These are phyloP conservation scores for Eucalyptus tenuipes DNA, from an alignment of 345 rosid genomes.

Conservation along the genomic window DNA sequence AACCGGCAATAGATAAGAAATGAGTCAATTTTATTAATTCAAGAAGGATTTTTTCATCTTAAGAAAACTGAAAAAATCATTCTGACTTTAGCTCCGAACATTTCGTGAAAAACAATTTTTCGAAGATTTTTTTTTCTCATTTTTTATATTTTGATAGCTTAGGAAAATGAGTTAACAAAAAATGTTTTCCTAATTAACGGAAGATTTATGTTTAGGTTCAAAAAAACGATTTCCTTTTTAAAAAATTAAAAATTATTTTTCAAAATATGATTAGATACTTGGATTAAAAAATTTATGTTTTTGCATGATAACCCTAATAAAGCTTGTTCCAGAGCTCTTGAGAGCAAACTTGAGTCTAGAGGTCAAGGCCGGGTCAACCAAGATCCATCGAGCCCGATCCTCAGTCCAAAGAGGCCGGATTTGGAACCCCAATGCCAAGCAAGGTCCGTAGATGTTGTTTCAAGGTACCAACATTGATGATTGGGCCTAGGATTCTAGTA, in stretches of 20 bases:
- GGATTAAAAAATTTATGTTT: too few relatives aligned
- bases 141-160: accelerated
- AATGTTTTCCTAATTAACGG: accelerated
- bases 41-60: not conserved
- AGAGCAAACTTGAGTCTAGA: not conserved
- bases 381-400: not conserved
- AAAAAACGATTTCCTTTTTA: too few relatives aligned
- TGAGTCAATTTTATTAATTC: not conserved
- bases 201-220: accelerated
- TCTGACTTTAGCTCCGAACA: accelerated
- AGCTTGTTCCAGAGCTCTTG: not conserved
- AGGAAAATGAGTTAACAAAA: too few relatives aligned
- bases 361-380: not conserved
- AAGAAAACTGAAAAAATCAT: not conserved
- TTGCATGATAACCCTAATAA: too few relatives aligned
- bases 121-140: too few relatives aligned
- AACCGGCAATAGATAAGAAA: not conserved
- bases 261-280: not conserved
- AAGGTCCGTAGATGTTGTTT: not conserved
- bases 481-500: not conserved
- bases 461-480: not conserved
- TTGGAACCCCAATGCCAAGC: not conserved
- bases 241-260: too few relatives aligned
- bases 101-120: too few relatives aligned
- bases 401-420: not conserved